These are phyloP conservation scores for Hymenoscyphus linearis DNA, from an alignment of 2,329 filamentous ascomycete species.

Conservation along the genomic window DNA sequence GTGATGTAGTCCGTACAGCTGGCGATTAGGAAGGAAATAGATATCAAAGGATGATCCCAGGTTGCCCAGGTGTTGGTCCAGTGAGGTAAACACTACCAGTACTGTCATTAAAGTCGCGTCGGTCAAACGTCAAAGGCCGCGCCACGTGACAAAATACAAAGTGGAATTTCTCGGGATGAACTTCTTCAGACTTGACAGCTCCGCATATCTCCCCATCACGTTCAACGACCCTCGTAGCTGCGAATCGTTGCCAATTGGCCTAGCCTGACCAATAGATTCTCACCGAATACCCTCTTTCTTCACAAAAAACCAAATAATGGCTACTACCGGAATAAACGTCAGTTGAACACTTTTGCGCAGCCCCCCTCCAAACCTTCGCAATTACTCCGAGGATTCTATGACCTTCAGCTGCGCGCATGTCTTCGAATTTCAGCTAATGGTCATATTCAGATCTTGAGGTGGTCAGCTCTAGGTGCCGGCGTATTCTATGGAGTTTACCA, in stretches of 20 bases:
- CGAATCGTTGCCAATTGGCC: constrained; percentile 29
- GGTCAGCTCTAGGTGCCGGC: constrained; percentile 86
- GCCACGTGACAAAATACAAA: background rate
- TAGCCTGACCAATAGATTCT: constrained; percentile 13
- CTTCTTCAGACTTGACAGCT: constrained; percentile 19
- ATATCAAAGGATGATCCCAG: background rate
- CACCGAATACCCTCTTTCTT: constrained; percentile 11
- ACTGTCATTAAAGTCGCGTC: background rate
- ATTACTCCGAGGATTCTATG: background rate
- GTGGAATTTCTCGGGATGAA: constrained; percentile 10
- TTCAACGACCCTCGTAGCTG: constrained; percentile 15
- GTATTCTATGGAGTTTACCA: constrained; percentile 95
- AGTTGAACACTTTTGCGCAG: constrained; percentile 30
- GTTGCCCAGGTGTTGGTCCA: background rate
- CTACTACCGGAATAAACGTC: constrained; percentile 49
- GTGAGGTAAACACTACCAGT: background rate
- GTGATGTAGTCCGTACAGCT: background rate
- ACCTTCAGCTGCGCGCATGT: constrained; percentile 1
- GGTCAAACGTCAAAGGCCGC: background rate
- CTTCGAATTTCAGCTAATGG: constrained; percentile 3
- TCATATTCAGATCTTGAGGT: constrained; percentile 77
- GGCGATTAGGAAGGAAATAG: background rate
- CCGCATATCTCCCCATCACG: constrained; percentile 19
- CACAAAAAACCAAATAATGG: constrained; percentile 24
- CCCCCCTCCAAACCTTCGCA: background rate